phyloP scores from a whole-genome alignment of 2,329 filamentous ascomycete genomes.

The Diaporthe longicolla region DNA sequence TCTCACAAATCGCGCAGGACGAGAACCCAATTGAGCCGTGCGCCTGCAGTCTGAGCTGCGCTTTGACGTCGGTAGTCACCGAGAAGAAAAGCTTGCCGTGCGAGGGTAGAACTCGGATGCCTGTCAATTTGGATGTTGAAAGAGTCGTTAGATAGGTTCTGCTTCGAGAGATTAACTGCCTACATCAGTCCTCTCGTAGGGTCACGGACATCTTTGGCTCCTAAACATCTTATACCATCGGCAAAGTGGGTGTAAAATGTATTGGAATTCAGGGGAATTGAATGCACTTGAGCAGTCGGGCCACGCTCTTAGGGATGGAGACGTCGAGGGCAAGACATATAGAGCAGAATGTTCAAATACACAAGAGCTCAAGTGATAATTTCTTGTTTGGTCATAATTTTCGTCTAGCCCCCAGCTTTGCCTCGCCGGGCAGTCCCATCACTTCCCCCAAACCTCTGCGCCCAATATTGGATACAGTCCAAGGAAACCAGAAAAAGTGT shows the following conservation, averaged over 20 bases:
- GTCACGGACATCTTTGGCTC: background rate
- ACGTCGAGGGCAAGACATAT: background rate
- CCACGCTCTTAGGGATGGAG: no score
- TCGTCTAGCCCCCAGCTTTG: background rate
- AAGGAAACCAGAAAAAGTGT: background rate
- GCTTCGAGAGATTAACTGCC: background rate
- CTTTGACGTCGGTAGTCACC: slow-evolving; percentile 3
- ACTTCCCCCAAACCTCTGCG: background rate
- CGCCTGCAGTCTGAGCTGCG: background rate
- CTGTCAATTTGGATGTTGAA: background rate
- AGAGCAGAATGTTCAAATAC: background rate
- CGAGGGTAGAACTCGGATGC: background rate
- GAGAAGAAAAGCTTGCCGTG: background rate
- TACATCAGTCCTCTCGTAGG: no score
- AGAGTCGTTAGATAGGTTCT: no score
- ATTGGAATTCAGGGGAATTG: background rate
- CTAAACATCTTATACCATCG: background rate
- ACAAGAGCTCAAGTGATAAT: background rate
- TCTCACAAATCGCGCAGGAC: background rate
- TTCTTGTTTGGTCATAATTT: slow-evolving; percentile 2
- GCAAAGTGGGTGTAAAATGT: no score
- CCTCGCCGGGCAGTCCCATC: background rate
- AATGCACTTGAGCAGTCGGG: background rate
- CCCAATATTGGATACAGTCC: background rate
- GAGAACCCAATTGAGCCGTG: background rate